Evolutionary conservation across 78 protist genomes (phyloP), one percentile per base, ranked within the genome.

Genomic region (Dictyostelium discoideum): DNA sequence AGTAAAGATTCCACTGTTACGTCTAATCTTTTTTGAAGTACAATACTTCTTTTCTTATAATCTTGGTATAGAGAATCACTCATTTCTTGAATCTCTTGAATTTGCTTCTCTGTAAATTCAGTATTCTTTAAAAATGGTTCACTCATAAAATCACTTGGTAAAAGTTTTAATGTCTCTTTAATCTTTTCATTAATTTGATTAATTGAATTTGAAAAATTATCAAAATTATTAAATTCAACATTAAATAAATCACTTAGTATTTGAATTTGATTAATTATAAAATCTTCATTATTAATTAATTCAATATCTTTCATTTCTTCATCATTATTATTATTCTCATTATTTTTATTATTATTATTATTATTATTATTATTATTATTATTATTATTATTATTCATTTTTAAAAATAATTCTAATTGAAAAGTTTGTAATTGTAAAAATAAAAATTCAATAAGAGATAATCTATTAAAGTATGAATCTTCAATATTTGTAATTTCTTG

Each of bases 61-160:
- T 90, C 95, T 26, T 80, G 40, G 54, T 81, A 90, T 1, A 90
- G 26, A 32, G 13, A 10, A 5, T 46, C 63, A 82, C 88, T 82
- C 14, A 90, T 2, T n/a, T 42, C 76, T 73, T 90, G 77, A 82
- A 90, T 90, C 22, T 82, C 86, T 39, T 80, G 18, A 39, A 73
- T 69, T 54, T 90, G 85, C 14, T 67, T 69, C 13, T 80, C 88
- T 3, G 84, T 69, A 39, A 90, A 90, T 18, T 42, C 37, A 2
- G 84, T 82, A 39, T 82, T 82, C 78, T 83, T 90, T 48, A 90
- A 90, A 84, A 90, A 90, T 82, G 95, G 95, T 82, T 80, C 87
- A 73, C 95, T 82, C 6, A 90, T 90, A 37, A 60, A 80, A 73
- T 82, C 88, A 18, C 3, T 2, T 83, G 95, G 95, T 46, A 90